A percentile compares a stretch with the other conserved stretches of the same genome.
These are phyloP conservation scores for Phialophora macrospora DNA, from an alignment of 2,329 filamentous ascomycete genomes.

Conservation along the genomic window DNA sequence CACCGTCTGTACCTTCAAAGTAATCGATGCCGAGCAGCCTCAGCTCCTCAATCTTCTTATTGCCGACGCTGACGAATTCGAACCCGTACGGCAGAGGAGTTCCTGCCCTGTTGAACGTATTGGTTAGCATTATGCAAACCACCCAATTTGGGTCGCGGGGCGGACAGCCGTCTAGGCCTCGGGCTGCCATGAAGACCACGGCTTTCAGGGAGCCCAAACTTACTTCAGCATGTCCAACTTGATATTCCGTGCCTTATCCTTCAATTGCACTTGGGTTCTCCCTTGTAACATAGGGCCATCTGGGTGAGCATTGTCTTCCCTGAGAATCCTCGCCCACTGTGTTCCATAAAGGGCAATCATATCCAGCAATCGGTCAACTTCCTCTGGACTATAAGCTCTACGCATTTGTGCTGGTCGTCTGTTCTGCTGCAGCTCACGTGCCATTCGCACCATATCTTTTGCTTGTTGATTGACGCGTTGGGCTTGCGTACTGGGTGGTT, in stretches of 20 bases:
- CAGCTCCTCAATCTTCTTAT: slow-evolving; percentile 24
- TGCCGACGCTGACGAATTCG: slow-evolving; percentile 33
- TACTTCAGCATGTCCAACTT: slow-evolving; percentile 52
- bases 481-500: slow-evolving; percentile 6
- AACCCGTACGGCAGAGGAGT: slow-evolving; percentile 32
- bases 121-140: background rate
- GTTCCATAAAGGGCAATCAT: slow-evolving; percentile 55
- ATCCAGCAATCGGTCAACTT: slow-evolving; percentile 53
- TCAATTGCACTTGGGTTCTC: slow-evolving; percentile 59
- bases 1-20: slow-evolving; percentile 14
- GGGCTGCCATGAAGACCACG: background rate
- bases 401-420: slow-evolving; percentile 34
- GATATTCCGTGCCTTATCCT: slow-evolving; percentile 61
- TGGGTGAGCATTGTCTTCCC: slow-evolving; percentile 41
- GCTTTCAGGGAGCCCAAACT: background rate
- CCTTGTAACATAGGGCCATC: slow-evolving; percentile 44
- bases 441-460: slow-evolving; percentile 27
- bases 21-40: slow-evolving; percentile 29
- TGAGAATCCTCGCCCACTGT: slow-evolving; percentile 55
- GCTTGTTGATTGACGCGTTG: slow-evolving; percentile 23
- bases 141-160: background rate
- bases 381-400: slow-evolving; percentile 46
- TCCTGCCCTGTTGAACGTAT: slow-evolving; percentile 19
- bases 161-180: background rate
- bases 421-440: slow-evolving; percentile 13